A percentile compares a stretch with the other conserved stretches of the same genome.
Evolutionary conservation across 805 yeast genomes (phyloP).

Genomic region (Saccharomycopsis sp.): DNA sequence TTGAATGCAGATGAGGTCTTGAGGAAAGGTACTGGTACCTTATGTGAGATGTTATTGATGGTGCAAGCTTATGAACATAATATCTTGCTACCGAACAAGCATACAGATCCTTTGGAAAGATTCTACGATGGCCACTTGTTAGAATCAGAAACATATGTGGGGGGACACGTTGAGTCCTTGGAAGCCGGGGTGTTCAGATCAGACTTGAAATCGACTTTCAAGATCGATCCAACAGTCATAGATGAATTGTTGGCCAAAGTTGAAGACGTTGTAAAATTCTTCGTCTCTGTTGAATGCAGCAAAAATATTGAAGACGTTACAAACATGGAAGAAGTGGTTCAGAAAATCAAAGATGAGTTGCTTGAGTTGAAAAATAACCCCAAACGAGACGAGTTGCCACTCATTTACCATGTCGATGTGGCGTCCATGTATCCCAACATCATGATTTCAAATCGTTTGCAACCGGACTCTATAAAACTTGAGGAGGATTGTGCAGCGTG

Average conservation of each 20-base stretch:
- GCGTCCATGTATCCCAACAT: slow-evolving; percentile 99
- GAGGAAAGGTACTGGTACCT: slow-evolving; percentile 96
- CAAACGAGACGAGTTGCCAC: slow-evolving; percentile 64
- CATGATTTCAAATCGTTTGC: slow-evolving; percentile 94
- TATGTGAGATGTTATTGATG: slow-evolving; percentile 95
- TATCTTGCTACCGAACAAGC: slow-evolving; percentile 86
- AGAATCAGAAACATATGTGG: slow-evolving; percentile 95
- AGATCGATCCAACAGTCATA: slow-evolving; percentile 70
- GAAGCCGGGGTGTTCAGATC: slow-evolving; percentile 98
- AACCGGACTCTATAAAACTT: slow-evolving; percentile 94
- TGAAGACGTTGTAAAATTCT: slow-evolving; percentile 68
- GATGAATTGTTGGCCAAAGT: slow-evolving; percentile 71
- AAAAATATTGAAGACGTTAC: slow-evolving; percentile 66
- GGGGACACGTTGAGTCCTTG: slow-evolving; percentile 95
- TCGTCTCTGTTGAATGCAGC: slow-evolving; percentile 73
- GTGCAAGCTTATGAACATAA: slow-evolving; percentile 81
- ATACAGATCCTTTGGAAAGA: slow-evolving; percentile 86
- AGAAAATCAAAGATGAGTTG: slow-evolving; percentile 45
- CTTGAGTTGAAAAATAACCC: slow-evolving; percentile 54
- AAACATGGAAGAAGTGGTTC: slow-evolving; percentile 68
- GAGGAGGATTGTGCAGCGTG: slow-evolving; percentile 97
- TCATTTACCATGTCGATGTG: slow-evolving; percentile 95
- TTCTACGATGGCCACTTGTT: slow-evolving; percentile 90
- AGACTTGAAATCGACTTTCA: slow-evolving; percentile 69
- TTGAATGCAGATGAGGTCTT: slow-evolving; percentile 92